Evolutionary conservation across 2,329 filamentous ascomycete species (phyloP), one percentile per base, ranked within the genome.

Genomic region (Aspergillus fischeri): DNA sequence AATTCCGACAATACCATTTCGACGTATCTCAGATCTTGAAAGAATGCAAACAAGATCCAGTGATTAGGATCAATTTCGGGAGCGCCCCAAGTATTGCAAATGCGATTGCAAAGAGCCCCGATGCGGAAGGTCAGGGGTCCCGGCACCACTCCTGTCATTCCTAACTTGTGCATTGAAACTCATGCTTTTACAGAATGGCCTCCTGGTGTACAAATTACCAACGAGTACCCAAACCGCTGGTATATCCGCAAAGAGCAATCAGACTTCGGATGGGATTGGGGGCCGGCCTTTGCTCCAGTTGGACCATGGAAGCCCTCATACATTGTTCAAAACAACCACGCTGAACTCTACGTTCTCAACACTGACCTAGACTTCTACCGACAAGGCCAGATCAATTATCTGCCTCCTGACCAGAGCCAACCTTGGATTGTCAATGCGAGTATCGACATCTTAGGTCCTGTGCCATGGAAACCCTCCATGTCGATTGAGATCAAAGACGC

Each of bases 261-360:
- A 7, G 83, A 86, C 66, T 86, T 86, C 67, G 85, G 85, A 1
- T 87, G 84, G 85, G 84, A 86, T 58, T 85, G 83, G 83, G 82
- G 82, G 9, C 83, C 82, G 9, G 82, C 81, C 0, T 85, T 87
- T 65, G 77, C 79, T n/a, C 83, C 85, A 0, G 81, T 82, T n/a
- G 85, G 85, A 2, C 81, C 84, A 6, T 88, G 84, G 85, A 77
- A 82, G 60, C 80, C 83, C 45, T 83, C 81, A 1, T 84, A 80
- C 66, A 69, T 85, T 1, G 74, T 86, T 11, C 82, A 86, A 60
- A 72, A 85, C 7, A 65, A 69, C 3, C 58, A 71, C 1, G 58
- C 72, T 1, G 71, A 79, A 35, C 63, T 82, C 2, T 77, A 83
- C 59, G 69, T 81, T 9, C 62, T 81, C 3, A 84, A 86, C 63